phyloP scores from a whole-genome alignment of 129 eudicot species.

The Glebionis coronaria region DNA sequence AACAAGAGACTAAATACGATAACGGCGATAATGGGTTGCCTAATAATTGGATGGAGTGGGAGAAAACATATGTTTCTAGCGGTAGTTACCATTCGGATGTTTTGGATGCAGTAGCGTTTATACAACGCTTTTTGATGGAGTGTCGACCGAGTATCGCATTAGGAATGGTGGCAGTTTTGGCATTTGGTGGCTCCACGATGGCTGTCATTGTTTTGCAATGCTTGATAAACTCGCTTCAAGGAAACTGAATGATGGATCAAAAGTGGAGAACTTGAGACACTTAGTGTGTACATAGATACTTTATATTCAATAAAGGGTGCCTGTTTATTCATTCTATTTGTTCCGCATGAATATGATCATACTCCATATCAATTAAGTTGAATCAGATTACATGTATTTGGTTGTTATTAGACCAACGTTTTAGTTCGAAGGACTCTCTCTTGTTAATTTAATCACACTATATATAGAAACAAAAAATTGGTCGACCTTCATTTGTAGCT shows the following conservation, averaged over 20 bases:
- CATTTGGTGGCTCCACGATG: constrained; percentile 34
- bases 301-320: background rate
- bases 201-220: constrained; percentile 25
- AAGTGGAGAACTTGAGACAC: background rate
- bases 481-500: no score
- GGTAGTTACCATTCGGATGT: constrained; percentile 37
- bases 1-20: constrained; percentile 14
- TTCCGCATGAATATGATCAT: background rate
- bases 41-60: constrained; percentile 53
- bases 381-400: background rate
- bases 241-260: background rate
- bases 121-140: constrained; percentile 48
- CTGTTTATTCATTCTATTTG: background rate
- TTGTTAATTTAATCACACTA: background rate
- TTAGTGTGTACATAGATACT: constrained; percentile 1
- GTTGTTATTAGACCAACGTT: background rate
- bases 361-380: background rate
- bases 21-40: constrained; percentile 28
- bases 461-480: background rate
- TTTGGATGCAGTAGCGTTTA: constrained; percentile 39
- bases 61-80: constrained; percentile 33
- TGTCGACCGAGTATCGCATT: constrained; percentile 50
- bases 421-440: no score
- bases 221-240: constrained; percentile 23
- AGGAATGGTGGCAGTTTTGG: constrained; percentile 32